Percentiles rank a stretch among this genome's conserved stretches.
Evolutionary conservation across 495 filamentous ascomycete species (phyloP).

Genomic region (Baudoinia panamericana): DNA sequence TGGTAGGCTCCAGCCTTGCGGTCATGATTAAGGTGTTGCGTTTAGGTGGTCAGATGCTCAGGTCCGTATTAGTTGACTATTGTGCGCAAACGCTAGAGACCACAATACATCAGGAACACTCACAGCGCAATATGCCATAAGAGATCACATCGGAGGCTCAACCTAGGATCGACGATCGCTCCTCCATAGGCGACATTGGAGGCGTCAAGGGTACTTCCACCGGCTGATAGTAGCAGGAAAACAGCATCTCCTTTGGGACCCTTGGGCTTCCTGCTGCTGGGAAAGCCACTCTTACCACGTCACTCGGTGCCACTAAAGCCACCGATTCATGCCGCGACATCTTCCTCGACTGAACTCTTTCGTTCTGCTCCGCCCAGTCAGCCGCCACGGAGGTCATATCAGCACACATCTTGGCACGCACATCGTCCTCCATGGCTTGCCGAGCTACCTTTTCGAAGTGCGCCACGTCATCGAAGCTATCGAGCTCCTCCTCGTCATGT

Average conservation of each 20-base stretch:
- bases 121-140: too few species aligned
- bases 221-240: conserved; percentile 11
- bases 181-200: conserved; percentile 1
- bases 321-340: background rate
- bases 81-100: too few species aligned
- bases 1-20: too few species aligned
- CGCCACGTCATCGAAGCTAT: conserved; percentile 9
- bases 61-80: too few species aligned
- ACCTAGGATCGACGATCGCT: too few species aligned
- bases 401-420: background rate
- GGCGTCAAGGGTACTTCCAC: conserved; percentile 1
- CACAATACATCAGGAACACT: too few species aligned
- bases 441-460: conserved; percentile 4
- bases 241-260: conserved; percentile 4
- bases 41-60: too few species aligned
- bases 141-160: too few species aligned
- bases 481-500: conserved; percentile 13
- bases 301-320: background rate
- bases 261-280: conserved; percentile 1
- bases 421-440: background rate
- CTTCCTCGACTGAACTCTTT: background rate
- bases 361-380: background rate
- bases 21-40: too few species aligned
- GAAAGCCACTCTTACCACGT: background rate
- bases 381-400: background rate